Conservation (phyloP, 2,329 filamentous ascomycete species). For the Nigrograna mackinnonii region DNA sequence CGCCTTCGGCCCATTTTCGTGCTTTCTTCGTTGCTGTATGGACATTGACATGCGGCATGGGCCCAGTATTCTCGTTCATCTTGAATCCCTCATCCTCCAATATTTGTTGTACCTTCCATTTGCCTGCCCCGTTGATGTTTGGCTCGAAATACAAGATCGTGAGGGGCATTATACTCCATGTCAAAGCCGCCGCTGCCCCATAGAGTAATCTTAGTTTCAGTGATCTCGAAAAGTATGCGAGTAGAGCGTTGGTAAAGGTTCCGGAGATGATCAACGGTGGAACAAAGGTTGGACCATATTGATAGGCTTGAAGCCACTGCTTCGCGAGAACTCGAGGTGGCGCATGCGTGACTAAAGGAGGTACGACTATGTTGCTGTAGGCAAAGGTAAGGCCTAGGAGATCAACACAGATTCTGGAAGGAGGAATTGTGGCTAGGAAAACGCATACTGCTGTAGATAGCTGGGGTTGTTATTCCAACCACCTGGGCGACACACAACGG, state of each 20-base stretch:
- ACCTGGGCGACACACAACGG: constrained; percentile 18
- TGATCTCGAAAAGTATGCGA: constrained; percentile 22
- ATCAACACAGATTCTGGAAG: constrained; percentile 1
- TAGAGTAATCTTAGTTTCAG: constrained; percentile 19
- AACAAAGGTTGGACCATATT: constrained; percentile 39
- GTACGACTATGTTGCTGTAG: constrained; percentile 41
- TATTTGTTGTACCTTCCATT: constrained; percentile 42
- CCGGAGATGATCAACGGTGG: constrained; percentile 39
- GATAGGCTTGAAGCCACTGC: constrained; percentile 45
- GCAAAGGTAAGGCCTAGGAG: constrained; percentile 28
- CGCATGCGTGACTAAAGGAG: constrained; percentile 37
- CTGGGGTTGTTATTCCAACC: constrained; percentile 24
- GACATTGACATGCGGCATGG: constrained; percentile 7
- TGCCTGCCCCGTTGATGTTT: constrained; percentile 41
- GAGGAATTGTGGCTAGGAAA: not conserved
- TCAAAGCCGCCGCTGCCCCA: constrained; percentile 25
- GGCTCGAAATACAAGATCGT: constrained; percentile 45
- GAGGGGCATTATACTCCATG: constrained; percentile 36
- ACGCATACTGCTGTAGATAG: constrained; percentile 24
- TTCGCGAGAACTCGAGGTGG: constrained; percentile 37
- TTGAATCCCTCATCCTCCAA: constrained; percentile 24
- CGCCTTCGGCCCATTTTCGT: constrained; percentile 17
- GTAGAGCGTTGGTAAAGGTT: constrained; percentile 32
- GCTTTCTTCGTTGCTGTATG: constrained; percentile 12
- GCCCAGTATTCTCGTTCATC: constrained; percentile 11